Conservation (phyloP, 345 rosid genomes). For the Hibiscus tridactylites region DNA sequence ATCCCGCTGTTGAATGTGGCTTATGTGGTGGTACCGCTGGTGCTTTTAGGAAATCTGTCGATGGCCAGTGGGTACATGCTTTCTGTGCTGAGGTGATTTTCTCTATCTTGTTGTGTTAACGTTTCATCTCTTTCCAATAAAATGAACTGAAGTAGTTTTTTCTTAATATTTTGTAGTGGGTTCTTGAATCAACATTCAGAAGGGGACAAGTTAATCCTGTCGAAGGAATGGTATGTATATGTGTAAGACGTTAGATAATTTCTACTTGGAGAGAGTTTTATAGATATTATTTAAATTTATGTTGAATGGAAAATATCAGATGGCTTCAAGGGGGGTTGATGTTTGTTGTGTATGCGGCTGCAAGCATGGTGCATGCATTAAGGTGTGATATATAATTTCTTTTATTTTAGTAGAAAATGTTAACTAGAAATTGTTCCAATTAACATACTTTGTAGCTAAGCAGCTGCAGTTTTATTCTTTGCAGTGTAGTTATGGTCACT, state of each 20-base stretch:
- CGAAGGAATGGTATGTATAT: conserved; percentile 75
- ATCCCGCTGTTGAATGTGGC: conserved; percentile 59
- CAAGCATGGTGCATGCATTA: conserved; percentile 65
- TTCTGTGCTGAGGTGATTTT: conserved; percentile 89
- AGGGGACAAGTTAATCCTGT: conserved; percentile 94
- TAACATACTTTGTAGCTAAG: conserved; percentile 5
- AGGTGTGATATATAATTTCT: conserved; percentile 35
- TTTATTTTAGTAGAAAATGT: background rate
- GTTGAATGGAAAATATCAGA: conserved; percentile 27
- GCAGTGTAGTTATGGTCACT: conserved; percentile 92
- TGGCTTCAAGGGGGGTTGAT: conserved; percentile 38
- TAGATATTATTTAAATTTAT: background rate
- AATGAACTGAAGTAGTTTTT: conserved; percentile 3
- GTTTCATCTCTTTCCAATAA: background rate
- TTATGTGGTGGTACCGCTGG: conserved; percentile 88
- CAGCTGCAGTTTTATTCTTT: conserved; percentile 17
- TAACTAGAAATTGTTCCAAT: background rate
- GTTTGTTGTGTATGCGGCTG: conserved; percentile 65
- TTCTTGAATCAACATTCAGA: conserved; percentile 78
- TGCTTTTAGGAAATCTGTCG: conserved; percentile 76
- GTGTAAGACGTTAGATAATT: background rate
- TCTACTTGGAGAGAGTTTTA: background rate
- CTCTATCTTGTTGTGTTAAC: background rate
- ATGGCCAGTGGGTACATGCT: conserved; percentile 88
- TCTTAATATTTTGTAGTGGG: conserved; percentile 55